phyloP scores from a whole-genome alignment of 306 rosid species.

The Dryas alaskensis region DNA sequence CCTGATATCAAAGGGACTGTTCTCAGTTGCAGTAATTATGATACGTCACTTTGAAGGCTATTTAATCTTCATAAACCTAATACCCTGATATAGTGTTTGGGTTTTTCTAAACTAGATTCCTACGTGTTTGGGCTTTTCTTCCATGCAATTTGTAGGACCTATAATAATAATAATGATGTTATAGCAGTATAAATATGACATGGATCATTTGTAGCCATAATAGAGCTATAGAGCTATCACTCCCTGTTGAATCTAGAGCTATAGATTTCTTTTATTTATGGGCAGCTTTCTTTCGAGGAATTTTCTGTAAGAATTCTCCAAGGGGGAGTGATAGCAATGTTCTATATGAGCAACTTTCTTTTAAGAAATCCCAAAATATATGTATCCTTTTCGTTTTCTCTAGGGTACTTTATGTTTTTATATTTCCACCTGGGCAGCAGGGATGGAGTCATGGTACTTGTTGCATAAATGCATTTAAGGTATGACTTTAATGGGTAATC shows the following conservation, averaged over 20 bases:
- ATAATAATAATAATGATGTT: background rate
- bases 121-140: background rate
- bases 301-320: background rate
- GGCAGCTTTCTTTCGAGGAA: background rate
- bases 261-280: background rate
- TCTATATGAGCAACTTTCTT: background rate
- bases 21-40: background rate
- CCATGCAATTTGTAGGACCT: conserved; percentile 1
- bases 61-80: background rate
- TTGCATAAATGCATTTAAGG: background rate
- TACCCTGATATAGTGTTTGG: background rate
- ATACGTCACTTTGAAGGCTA: background rate
- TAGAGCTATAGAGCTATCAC: too few species aligned
- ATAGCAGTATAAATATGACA: background rate
- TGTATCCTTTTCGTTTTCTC: background rate
- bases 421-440: too few species aligned
- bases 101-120: background rate
- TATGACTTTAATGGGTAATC: background rate
- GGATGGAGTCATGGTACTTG: too few species aligned
- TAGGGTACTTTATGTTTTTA: background rate
- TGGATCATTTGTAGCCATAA: background rate
- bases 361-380: too few species aligned
- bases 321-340: background rate
- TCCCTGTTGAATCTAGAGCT: background rate
- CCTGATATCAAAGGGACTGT: conserved; percentile 1